These are phyloP conservation scores for Penicillium corylophilum DNA, from an alignment of 2,329 filamentous ascomycete species.

Conservation along the genomic window DNA sequence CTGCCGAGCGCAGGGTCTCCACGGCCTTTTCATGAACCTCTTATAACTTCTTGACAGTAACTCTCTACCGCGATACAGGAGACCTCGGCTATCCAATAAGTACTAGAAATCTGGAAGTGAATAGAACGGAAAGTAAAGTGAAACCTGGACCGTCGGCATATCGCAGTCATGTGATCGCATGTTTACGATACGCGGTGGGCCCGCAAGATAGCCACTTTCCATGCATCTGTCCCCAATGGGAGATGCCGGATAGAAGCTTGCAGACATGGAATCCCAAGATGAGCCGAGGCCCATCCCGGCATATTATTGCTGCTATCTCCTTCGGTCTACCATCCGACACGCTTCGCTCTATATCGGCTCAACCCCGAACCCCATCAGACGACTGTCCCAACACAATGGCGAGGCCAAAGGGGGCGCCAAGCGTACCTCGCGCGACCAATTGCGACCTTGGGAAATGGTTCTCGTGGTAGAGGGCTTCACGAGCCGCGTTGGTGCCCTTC, in stretches of 20 bases:
- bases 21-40: background rate
- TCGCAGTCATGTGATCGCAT: slow-evolving; percentile 4
- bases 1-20: background rate
- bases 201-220: background rate
- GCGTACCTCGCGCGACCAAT: slow-evolving; percentile 64
- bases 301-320: slow-evolving; percentile 89
- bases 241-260: background rate
- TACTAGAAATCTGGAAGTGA: background rate
- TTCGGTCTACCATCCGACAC: slow-evolving; percentile 75
- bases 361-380: slow-evolving; percentile 81
- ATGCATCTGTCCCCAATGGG: background rate
- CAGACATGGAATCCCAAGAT: slow-evolving; percentile 20
- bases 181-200: slow-evolving; percentile 1
- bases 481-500: slow-evolving; percentile 79
- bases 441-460: slow-evolving; percentile 90
- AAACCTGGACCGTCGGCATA: background rate
- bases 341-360: slow-evolving; percentile 80
- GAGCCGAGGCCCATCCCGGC: slow-evolving; percentile 69
- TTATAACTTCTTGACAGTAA: background rate
- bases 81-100: no score
- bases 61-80: background rate
- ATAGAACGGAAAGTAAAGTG: background rate
- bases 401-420: slow-evolving; percentile 75
- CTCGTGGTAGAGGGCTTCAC: slow-evolving; percentile 85
- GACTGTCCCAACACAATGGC: slow-evolving; percentile 91